phyloP scores from a whole-genome alignment of 495 filamentous ascomycete species.

The Trichoderma erinaceum region DNA sequence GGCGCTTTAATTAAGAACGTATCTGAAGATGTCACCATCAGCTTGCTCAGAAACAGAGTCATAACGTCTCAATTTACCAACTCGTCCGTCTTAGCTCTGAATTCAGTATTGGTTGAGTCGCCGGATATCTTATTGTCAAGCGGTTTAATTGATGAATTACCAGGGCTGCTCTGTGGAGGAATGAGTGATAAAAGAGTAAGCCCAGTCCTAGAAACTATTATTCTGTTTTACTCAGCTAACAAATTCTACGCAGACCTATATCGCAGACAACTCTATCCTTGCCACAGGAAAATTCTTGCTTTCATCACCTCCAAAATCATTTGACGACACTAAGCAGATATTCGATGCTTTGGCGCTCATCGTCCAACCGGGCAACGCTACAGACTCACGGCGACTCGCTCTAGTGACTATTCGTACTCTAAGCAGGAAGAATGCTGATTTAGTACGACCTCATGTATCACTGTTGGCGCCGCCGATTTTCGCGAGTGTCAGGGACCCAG shows the following conservation, averaged over 20 bases:
- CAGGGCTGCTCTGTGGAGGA: constrained; percentile 71
- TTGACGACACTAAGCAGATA: constrained; percentile 68
- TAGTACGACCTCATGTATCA: constrained; percentile 71
- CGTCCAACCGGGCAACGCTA: constrained; percentile 67
- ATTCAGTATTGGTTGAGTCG: constrained; percentile 78
- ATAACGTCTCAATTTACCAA: constrained; percentile 62
- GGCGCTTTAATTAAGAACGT: constrained; percentile 84
- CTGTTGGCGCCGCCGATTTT: constrained; percentile 80
- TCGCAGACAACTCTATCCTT: constrained; percentile 83
- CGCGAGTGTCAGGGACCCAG: constrained; percentile 77
- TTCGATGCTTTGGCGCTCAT: constrained; percentile 68
- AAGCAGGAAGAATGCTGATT: constrained; percentile 64
- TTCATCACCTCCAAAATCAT: constrained; percentile 51
- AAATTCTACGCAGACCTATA: constrained; percentile 52
- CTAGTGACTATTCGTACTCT: constrained; percentile 87
- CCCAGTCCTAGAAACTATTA: not conserved
- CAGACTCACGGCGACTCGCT: constrained; percentile 78
- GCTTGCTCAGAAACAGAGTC: constrained; percentile 75
- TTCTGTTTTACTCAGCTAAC: constrained; percentile 10
- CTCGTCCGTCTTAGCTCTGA: constrained; percentile 70
- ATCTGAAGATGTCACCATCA: constrained; percentile 54
- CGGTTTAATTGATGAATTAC: constrained; percentile 61
- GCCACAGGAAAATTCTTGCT: constrained; percentile 95
- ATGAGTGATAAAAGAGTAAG: constrained; percentile 68
- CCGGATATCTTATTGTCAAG: constrained; percentile 58